These are phyloP conservation scores for Gracilariopsis chorda DNA, from an alignment of 23 red algal genomes.

Conservation along the genomic window DNA sequence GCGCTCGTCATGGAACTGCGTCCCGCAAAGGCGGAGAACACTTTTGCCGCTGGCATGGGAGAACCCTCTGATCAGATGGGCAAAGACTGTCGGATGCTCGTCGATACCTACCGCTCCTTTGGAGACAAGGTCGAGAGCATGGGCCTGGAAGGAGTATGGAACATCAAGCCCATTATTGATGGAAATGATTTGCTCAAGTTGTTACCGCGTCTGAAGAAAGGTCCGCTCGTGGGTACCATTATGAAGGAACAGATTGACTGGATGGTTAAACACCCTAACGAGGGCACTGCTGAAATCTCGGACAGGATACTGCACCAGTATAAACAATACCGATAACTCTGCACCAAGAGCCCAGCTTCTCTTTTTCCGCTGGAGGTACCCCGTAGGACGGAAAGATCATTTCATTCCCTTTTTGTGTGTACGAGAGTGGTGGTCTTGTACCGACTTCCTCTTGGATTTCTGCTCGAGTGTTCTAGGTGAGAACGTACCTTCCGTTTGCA, in stretches of 20 bases:
- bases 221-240: conserved; percentile 64
- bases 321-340: conserved; percentile 3
- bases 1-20: conserved; percentile 55
- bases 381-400: too few species aligned
- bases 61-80: background rate
- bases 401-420: too few species aligned
- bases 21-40: conserved; percentile 2
- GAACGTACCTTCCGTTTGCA: too few species aligned
- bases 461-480: too few species aligned
- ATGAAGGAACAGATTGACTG: conserved; percentile 74
- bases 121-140: conserved; percentile 36
- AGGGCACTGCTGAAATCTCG: conserved; percentile 20
- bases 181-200: conserved; percentile 60
- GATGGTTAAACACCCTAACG: conserved; percentile 56
- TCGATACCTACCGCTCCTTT: conserved; percentile 27
- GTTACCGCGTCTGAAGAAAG: conserved; percentile 63
- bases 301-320: conserved; percentile 61
- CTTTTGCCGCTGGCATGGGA: background rate
- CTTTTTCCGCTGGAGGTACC: too few species aligned
- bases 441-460: too few species aligned
- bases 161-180: conserved; percentile 71
- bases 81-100: background rate
- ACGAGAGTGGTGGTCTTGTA: too few species aligned
- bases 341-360: too few species aligned
- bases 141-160: conserved; percentile 57